A percentile compares a stretch with the other conserved stretches of the same genome.
These are phyloP conservation scores for Curvularia sp. DNA, from an alignment of 2,329 filamentous ascomycete species.

Conservation along the genomic window DNA sequence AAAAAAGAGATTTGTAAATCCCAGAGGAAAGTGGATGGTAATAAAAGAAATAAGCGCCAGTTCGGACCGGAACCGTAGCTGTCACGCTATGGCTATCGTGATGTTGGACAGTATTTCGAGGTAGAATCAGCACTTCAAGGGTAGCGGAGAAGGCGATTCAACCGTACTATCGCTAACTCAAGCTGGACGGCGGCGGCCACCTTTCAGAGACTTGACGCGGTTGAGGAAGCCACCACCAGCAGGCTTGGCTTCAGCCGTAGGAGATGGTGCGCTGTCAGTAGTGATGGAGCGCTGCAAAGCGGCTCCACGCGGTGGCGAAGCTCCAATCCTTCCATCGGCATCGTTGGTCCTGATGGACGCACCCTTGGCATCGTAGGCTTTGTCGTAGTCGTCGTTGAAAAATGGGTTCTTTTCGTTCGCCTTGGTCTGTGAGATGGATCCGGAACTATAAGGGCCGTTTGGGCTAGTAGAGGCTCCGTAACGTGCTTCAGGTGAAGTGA, in stretches of 20 bases:
- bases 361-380: constrained; percentile 70
- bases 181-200: constrained; percentile 44
- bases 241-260: constrained; percentile 34
- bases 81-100: constrained; percentile 2
- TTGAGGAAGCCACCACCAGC: constrained; percentile 44
- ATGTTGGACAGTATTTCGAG: not conserved
- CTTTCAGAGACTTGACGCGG: constrained; percentile 51
- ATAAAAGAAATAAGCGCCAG: constrained; percentile 24
- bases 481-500: constrained; percentile 63
- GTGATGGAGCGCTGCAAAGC: constrained; percentile 43
- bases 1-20: constrained; percentile 19
- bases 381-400: constrained; percentile 76
- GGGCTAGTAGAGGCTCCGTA: constrained; percentile 46
- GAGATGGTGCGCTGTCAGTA: constrained; percentile 40
- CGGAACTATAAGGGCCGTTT: constrained; percentile 48
- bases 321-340: constrained; percentile 28
- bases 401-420: constrained; percentile 73
- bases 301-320: constrained; percentile 43
- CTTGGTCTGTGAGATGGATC: constrained; percentile 48
- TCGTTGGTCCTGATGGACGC: constrained; percentile 63
- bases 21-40: constrained; percentile 27
- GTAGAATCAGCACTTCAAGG: not conserved
- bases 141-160: not conserved
- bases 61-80: not conserved
- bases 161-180: constrained; percentile 21